These are phyloP conservation scores for Pholiota microspora DNA, from an alignment of 768 basidiomycete genomes.

Conservation along the genomic window DNA sequence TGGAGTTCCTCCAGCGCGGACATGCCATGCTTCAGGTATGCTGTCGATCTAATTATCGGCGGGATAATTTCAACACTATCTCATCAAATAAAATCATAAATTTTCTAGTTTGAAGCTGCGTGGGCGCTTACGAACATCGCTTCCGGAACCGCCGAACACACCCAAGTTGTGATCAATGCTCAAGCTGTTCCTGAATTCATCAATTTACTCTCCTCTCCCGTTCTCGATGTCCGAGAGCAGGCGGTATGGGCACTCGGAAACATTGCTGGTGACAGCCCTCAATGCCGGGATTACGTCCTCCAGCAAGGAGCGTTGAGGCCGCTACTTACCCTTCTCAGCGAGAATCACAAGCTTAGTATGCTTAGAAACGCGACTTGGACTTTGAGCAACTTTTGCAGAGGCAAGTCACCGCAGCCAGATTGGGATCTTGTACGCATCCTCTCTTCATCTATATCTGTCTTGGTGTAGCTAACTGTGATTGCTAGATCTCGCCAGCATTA, in stretches of 20 bases:
- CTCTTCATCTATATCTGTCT: slow-evolving; percentile 2
- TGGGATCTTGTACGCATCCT: slow-evolving; percentile 81
- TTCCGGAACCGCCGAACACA: slow-evolving; percentile 97
- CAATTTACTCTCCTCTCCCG: slow-evolving; percentile 89
- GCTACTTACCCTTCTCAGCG: slow-evolving; percentile 84
- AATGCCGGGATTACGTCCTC: slow-evolving; percentile 95
- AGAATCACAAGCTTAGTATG: slow-evolving; percentile 99
- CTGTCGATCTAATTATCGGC: slow-evolving; percentile 10
- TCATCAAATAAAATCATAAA: slow-evolving; percentile 5
- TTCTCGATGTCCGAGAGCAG: slow-evolving; percentile 97
- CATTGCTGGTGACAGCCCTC: slow-evolving; percentile 97
- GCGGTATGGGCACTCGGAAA: slow-evolving; percentile 99
- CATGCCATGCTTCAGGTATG: slow-evolving; percentile 83
- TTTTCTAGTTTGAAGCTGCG: slow-evolving; percentile 85
- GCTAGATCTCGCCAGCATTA: slow-evolving; percentile 94
- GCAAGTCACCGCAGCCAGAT: slow-evolving; percentile 96
- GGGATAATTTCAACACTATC: slow-evolving; percentile 4
- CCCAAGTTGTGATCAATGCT: slow-evolving; percentile 94
- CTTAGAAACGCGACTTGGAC: slow-evolving; percentile 99
- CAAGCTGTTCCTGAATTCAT: slow-evolving; percentile 97
- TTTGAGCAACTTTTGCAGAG: slow-evolving; percentile 97
- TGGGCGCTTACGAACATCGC: slow-evolving; percentile 99
- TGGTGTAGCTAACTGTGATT: slow-evolving; percentile 15
- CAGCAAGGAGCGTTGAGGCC: slow-evolving; percentile 91
- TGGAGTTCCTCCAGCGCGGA: slow-evolving; percentile 83